These are phyloP conservation scores for Lentinula guzmanii DNA, from an alignment of 768 basidiomycete species.

Conservation along the genomic window DNA sequence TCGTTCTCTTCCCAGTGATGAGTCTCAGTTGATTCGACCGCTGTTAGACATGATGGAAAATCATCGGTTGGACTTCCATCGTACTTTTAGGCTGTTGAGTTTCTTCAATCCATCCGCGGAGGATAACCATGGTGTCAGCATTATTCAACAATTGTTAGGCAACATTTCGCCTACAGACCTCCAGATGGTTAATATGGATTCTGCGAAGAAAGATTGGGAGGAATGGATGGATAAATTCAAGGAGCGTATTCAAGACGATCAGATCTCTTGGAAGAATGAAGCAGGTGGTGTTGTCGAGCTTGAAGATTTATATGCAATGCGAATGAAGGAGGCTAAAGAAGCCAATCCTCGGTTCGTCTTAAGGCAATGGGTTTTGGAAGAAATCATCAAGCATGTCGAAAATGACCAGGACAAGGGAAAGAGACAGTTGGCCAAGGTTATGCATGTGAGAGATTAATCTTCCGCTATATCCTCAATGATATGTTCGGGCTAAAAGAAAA, in stretches of 20 bases:
- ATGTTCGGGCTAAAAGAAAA: neutral
- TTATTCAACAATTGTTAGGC: slow-evolving; percentile 38
- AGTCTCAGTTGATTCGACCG: slow-evolving; percentile 51
- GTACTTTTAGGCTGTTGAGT: slow-evolving; percentile 70
- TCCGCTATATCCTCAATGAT: neutral
- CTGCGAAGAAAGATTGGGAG: slow-evolving; percentile 47
- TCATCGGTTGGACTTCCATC: slow-evolving; percentile 82
- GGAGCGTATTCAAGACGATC: slow-evolving; percentile 48
- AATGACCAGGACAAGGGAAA: slow-evolving; percentile 57
- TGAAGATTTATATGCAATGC: slow-evolving; percentile 35
- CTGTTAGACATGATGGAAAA: slow-evolving; percentile 70
- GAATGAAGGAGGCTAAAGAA: slow-evolving; percentile 42
- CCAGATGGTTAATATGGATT: slow-evolving; percentile 32
- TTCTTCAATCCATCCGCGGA: slow-evolving; percentile 47
- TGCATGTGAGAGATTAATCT: slow-evolving; percentile 52
- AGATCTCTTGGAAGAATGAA: slow-evolving; percentile 35
- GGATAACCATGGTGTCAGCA: slow-evolving; percentile 25
- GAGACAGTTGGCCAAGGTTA: slow-evolving; percentile 68
- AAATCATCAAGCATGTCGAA: slow-evolving; percentile 78
- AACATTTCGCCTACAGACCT: slow-evolving; percentile 35
- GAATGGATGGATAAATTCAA: slow-evolving; percentile 64
- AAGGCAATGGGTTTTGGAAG: slow-evolving; percentile 94
- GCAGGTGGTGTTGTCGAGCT: slow-evolving; percentile 6
- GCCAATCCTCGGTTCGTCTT: slow-evolving; percentile 91
- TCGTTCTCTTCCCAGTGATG: slow-evolving; percentile 50